Conservation (phyloP, 164 flowering plant species). For the Stephania cephalantha region DNA sequence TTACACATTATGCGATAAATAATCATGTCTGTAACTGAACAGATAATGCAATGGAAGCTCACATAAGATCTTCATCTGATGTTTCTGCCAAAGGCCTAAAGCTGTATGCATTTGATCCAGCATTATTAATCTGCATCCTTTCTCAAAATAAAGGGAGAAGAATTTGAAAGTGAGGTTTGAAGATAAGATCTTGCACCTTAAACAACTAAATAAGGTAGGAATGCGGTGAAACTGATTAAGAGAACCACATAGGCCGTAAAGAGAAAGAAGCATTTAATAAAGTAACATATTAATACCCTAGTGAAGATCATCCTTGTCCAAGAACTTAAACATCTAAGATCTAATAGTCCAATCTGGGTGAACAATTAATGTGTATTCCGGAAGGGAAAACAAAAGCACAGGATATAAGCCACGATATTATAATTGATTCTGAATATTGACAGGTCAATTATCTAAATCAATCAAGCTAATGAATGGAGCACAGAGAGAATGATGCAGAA, state of each 20-base stretch:
- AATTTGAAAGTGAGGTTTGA: slow-evolving; percentile 14
- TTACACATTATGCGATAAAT: background rate
- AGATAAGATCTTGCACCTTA: background rate
- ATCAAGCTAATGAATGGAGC: background rate
- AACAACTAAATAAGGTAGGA: background rate
- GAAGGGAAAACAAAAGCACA: background rate
- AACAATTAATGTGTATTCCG: background rate
- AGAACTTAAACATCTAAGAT: background rate
- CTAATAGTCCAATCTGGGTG: background rate
- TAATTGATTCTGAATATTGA: background rate
- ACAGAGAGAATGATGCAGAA: background rate
- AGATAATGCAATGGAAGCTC: slow-evolving; percentile 16
- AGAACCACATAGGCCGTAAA: too few species aligned
- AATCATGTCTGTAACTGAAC: background rate
- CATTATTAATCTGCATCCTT: slow-evolving; percentile 90
- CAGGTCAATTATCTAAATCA: background rate
- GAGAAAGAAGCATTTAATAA: background rate
- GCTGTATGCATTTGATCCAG: slow-evolving; percentile 98
- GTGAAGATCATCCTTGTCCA: background rate
- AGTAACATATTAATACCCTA: background rate
- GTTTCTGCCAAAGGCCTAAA: slow-evolving; percentile 78
- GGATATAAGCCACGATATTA: background rate
- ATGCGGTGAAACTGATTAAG: background rate
- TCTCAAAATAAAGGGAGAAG: slow-evolving; percentile 29
- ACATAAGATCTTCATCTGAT: slow-evolving; percentile 95